Base-by-base conservation (phyloP, 495 filamentous ascomycete genomes). In the Xylaria telfairii region DNA sequence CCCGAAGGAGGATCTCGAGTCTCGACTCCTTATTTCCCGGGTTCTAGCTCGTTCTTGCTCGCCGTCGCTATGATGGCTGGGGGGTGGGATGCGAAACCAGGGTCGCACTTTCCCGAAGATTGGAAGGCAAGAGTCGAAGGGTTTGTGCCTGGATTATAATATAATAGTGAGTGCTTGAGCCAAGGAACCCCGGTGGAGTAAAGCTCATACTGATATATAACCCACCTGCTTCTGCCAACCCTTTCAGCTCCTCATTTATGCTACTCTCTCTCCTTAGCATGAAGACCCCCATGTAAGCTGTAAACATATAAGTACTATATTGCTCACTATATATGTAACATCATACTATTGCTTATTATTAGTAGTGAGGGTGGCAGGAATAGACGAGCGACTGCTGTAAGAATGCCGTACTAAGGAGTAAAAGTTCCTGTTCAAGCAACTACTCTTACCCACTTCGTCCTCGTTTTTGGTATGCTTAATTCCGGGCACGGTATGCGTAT, bases 11-110 rank as follows among this genome's bases (percentile, higher is more conserved):
- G 85, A 13, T 75, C 78, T 37, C 76, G 84, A 41, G 86, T 88
- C 32, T 81, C 87, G 37, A 88, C 87, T 37, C 86, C 86, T 10
- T 89, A 88, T 75, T 87, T 89, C 47, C 87, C 87, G 1, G 82
- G 81, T 24, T 80, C 79, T 46, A 81, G 82, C 15, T 78, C 80
- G 21, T 78, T 88, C 61, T 64, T 90, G 63, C 57, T 86, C 12
- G 86, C 86, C 4, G 79, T 84, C 67, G 86, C 82, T 8, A 87
- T 88, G 85, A 84, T 89, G 82, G 83, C 84, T 8, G 85, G 86
- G 10, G 85, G 84, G 0, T 87, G 85, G 85, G 83, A 86, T 65
- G 86, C 80, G 4, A 74, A 73, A 26, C 80, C 76, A 49, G 85
- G 82, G 8, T 62, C 60, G 64, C 78, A 84, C 51, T 86, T 84